Conservation (phyloP, 805 yeast species). For the Metschnikowia lunata region DNA sequence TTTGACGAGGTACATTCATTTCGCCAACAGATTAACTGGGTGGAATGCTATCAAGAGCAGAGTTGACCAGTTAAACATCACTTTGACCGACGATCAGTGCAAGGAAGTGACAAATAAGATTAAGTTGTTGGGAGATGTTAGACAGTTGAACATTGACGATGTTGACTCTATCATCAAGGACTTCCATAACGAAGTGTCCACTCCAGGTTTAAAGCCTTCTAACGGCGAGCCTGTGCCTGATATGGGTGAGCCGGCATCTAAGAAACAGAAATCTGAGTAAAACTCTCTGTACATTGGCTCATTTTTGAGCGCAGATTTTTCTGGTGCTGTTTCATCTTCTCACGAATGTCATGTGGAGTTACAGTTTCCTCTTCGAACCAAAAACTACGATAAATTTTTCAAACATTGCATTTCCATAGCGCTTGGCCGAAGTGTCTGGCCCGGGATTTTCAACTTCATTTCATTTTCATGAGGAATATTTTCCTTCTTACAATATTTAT, state of each 20-base stretch:
- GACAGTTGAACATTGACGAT: conserved; percentile 57
- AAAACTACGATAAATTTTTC: conserved; percentile 3
- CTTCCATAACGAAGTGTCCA: conserved; percentile 43
- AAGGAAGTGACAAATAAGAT: conserved; percentile 53
- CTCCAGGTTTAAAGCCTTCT: conserved; percentile 27
- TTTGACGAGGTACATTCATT: conserved; percentile 56
- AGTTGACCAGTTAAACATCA: conserved; percentile 55
- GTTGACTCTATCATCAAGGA: conserved; percentile 57
- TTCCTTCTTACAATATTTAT: no score
- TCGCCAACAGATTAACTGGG: conserved; percentile 58
- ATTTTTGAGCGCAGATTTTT: background rate
- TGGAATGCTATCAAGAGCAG: conserved; percentile 62
- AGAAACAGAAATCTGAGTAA: conserved; percentile 35
- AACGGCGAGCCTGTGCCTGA: conserved; percentile 19
- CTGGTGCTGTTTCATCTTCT: conserved; percentile 1
- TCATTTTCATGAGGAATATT: no score
- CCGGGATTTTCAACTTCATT: no score
- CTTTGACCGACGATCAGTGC: conserved; percentile 53
- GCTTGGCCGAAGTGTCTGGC: no score
- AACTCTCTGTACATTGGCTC: background rate
- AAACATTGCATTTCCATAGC: conserved; percentile 5
- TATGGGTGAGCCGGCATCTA: conserved; percentile 31
- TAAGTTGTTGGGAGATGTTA: conserved; percentile 54
- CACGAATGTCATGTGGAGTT: conserved; percentile 6
- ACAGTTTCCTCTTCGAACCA: conserved; percentile 3